Base-by-base conservation (phyloP, 345 rosid species). In the Eucalyptus globulus region DNA sequence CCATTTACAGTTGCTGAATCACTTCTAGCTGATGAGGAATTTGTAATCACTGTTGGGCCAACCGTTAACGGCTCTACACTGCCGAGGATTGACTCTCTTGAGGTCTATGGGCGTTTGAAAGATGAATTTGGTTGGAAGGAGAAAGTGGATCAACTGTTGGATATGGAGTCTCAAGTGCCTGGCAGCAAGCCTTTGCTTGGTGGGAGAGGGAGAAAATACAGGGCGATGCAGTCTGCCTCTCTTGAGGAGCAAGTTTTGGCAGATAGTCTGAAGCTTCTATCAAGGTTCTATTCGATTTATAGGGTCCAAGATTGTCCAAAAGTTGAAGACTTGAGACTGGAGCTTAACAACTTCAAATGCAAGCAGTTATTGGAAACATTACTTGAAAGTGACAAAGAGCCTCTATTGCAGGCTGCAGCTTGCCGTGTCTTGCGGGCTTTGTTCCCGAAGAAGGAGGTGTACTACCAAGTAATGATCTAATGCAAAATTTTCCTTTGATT, bases 41-140 rank as follows among this genome's bases (percentile, higher is more conserved):
- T 97, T 93, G 87, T 94, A 58, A 92, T 98, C 87, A 89, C 97
- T 89, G 95, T 98, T 89, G 99, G 99, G 89, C 94, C 99, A 58
- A 94, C 99, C 60, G 93, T 95, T 89, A 95, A 95, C 91, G 98
- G 97, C 91, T 94, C 97, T 89, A 91, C 95, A 86, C 88, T 95
- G 53, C 97, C 99, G 54, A 95, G 99, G 94, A 95, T 98, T 88
- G 99, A 98, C 51, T 94, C 93, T 16, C 99, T 98, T 91, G 99
- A 98, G 94, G 97, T 97, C 53, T 96, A 98, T 93, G 99, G 99
- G 56, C 97, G 97, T 86, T 96, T 97, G 91, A 98, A 98, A 94
- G 99, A 98, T 93, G 99, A 98, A 93, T 98, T 97, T 94, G 99
- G 99, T 86, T 98, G 99, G 99, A 98, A 98, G 93, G 99, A 98